Evolutionary conservation across 2,329 filamentous ascomycete genomes (phyloP).

Genomic region (Neurospora sp.): DNA sequence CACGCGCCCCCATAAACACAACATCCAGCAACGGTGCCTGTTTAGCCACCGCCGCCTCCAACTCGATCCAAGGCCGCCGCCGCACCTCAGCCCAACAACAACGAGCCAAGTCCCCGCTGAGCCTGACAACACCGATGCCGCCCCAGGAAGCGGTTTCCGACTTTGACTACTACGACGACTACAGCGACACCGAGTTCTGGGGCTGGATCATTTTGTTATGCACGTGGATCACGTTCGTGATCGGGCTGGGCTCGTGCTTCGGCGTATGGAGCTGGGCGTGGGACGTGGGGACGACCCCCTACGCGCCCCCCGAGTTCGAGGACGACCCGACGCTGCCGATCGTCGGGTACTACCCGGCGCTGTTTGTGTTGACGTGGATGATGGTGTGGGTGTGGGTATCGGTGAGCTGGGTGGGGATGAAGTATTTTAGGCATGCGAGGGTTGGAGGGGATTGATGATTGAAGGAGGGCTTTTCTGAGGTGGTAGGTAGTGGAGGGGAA

Average conservation of each 20-base stretch:
- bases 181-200: conserved; percentile 95
- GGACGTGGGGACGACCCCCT: conserved; percentile 94
- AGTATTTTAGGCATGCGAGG: conserved; percentile 96
- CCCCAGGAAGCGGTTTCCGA: conserved; percentile 28
- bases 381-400: conserved; percentile 99
- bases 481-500: neutral
- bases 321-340: conserved; percentile 93
- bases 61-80: conserved; percentile 33
- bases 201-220: conserved; percentile 85
- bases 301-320: conserved; percentile 88
- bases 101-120: conserved; percentile 50
- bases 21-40: conserved; percentile 9
- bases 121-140: conserved; percentile 39
- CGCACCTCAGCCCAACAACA: conserved; percentile 28
- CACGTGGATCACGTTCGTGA: conserved; percentile 93
- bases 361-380: conserved; percentile 85
- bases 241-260: conserved; percentile 91
- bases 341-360: conserved; percentile 89
- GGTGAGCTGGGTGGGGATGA: conserved; percentile 97
- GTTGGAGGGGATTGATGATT: conserved; percentile 53
- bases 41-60: conserved; percentile 22
- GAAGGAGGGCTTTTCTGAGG: neutral
- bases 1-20: conserved; percentile 17
- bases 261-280: conserved; percentile 98
- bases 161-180: conserved; percentile 46